Evolutionary conservation across 768 basidiomycete species (phyloP).

Genomic region (Lyophyllum decastes): DNA sequence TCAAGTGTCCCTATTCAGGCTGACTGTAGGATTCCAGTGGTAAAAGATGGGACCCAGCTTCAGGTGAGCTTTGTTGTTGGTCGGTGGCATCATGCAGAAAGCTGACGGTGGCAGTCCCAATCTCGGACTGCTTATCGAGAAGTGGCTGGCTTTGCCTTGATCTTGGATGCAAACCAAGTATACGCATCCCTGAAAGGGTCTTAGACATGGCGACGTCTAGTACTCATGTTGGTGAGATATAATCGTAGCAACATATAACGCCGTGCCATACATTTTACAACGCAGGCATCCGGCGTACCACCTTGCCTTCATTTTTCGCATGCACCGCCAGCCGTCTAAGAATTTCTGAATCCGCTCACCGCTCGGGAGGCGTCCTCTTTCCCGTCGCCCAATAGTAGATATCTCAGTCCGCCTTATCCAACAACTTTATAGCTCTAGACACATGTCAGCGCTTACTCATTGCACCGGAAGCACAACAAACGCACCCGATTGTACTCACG

Average conservation of each 20-base stretch:
- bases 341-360: slow-evolving; percentile 66
- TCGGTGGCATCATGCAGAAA: background rate
- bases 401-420: slow-evolving; percentile 96
- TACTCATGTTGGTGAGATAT: too few species aligned
- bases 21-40: slow-evolving; percentile 19
- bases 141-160: slow-evolving; percentile 40
- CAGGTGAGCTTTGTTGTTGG: slow-evolving; percentile 31
- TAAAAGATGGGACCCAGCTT: slow-evolving; percentile 46
- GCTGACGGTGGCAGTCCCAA: slow-evolving; percentile 39
- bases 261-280: slow-evolving; percentile 23
- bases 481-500: slow-evolving; percentile 89
- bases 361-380: slow-evolving; percentile 75
- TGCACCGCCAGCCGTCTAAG: slow-evolving; percentile 75
- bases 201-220: too few species aligned
- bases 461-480: slow-evolving; percentile 5
- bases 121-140: slow-evolving; percentile 37
- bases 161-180: background rate
- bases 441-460: background rate
- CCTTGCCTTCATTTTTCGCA: slow-evolving; percentile 90
- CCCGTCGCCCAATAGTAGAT: slow-evolving; percentile 97
- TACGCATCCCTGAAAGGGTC: too few species aligned
- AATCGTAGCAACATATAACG: background rate
- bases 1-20: background rate
- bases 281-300: slow-evolving; percentile 91
- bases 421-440: slow-evolving; percentile 54